phyloP scores from a whole-genome alignment of 139 green algal genomes.

The Tetraselmis striata region DNA sequence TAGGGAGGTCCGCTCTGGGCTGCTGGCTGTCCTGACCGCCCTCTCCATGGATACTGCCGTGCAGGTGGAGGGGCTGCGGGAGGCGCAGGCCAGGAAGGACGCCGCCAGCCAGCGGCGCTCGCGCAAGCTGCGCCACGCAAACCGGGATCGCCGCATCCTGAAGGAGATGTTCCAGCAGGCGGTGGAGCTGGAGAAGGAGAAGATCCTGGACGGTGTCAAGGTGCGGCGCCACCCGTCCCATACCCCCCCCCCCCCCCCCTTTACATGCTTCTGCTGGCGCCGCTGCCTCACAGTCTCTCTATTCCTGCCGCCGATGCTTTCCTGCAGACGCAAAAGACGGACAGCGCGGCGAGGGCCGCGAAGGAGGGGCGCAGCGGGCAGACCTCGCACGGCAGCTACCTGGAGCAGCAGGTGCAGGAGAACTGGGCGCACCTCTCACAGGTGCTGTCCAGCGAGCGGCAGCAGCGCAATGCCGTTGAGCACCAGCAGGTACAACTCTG shows the following conservation, averaged over 20 bases:
- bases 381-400: neutral
- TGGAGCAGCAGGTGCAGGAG: neutral
- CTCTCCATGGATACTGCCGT: too few species aligned
- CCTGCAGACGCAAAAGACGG: neutral
- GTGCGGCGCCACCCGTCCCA: too few species aligned
- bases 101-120: neutral
- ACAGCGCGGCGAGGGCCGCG: too few species aligned
- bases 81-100: neutral
- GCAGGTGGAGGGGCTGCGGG: neutral
- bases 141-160: neutral
- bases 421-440: neutral
- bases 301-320: too few species aligned
- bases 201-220: neutral
- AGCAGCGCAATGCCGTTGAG: neutral
- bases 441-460: neutral
- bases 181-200: neutral
- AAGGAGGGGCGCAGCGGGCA: neutral
- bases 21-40: too few species aligned
- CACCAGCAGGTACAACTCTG: too few species aligned
- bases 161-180: neutral
- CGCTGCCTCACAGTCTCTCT: too few species aligned
- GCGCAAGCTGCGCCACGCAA: neutral
- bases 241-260: too few species aligned
- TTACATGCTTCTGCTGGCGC: too few species aligned
- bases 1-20: too few species aligned